phyloP scores from a whole-genome alignment of 129 eudicot species.

The Logfia minima region DNA sequence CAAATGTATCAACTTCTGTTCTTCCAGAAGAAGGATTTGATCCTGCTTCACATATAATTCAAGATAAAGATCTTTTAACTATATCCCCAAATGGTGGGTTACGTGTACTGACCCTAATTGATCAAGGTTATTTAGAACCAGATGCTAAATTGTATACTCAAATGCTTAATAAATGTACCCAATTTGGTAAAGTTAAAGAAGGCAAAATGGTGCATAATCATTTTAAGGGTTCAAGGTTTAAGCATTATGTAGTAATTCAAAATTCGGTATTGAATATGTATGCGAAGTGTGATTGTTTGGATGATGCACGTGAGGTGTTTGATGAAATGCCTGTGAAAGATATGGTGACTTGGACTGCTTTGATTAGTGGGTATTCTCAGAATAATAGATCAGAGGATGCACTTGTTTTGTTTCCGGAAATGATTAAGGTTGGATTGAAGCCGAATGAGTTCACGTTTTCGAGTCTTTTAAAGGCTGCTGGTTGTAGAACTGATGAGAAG shows the following conservation, averaged over 20 bases:
- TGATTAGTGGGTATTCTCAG: conserved; percentile 72
- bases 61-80: conserved; percentile 56
- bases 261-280: conserved; percentile 60
- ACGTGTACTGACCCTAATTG: conserved; percentile 45
- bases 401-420: conserved; percentile 42
- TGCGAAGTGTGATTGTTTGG: conserved; percentile 63
- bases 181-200: conserved; percentile 46
- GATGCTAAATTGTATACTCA: conserved; percentile 50
- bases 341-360: conserved; percentile 69
- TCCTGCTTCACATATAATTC: conserved; percentile 39
- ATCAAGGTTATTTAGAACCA: conserved; percentile 44
- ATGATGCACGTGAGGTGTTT: conserved; percentile 62
- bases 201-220: conserved; percentile 67
- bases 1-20: conserved; percentile 20
- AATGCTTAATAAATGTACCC: conserved; percentile 50
- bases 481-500: conserved; percentile 38
- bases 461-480: conserved; percentile 72
- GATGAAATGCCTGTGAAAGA: conserved; percentile 64
- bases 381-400: conserved; percentile 51
- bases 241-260: conserved; percentile 42
- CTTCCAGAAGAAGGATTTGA: conserved; percentile 26
- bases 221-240: conserved; percentile 47
- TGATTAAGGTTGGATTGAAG: conserved; percentile 52
- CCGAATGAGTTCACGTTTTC: conserved; percentile 77
- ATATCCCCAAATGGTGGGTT: conserved; percentile 44